phyloP scores from a whole-genome alignment of 73 alveolate species.

The Paraurostyla sp. region DNA sequence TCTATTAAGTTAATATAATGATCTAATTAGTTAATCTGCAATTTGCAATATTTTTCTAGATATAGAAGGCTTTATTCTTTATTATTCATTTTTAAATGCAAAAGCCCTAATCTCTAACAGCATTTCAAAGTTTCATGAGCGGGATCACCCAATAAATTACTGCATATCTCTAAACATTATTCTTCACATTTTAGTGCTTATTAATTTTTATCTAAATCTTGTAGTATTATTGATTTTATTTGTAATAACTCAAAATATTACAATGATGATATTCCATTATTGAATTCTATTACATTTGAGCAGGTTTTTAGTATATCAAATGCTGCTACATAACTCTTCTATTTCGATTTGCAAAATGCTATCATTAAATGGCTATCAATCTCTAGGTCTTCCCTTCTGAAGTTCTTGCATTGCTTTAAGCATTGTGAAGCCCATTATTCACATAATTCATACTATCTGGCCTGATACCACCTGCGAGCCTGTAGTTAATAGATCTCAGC shows the following conservation, averaged over 20 bases:
- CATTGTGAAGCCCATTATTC: neutral
- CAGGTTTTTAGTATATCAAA: neutral
- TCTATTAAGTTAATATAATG: neutral
- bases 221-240: neutral
- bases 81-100: neutral
- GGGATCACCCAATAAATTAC: conserved; percentile 14
- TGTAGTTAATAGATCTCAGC: neutral
- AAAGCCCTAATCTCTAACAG: conserved; percentile 1
- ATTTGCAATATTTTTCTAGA: neutral
- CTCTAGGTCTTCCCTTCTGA: neutral
- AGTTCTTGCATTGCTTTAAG: neutral
- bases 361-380: neutral
- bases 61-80: neutral
- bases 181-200: conserved; percentile 30
- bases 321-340: neutral
- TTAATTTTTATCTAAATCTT: neutral
- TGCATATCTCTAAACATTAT: neutral
- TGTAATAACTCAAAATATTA: neutral
- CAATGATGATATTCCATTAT: neutral
- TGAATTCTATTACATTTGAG: neutral
- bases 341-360: neutral
- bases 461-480: neutral
- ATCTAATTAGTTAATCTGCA: neutral
- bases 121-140: conserved; percentile 6
- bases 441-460: neutral